Evolutionary conservation across 2,329 filamentous ascomycete species (phyloP).

Genomic region (Tolypocladium pustulatum): DNA sequence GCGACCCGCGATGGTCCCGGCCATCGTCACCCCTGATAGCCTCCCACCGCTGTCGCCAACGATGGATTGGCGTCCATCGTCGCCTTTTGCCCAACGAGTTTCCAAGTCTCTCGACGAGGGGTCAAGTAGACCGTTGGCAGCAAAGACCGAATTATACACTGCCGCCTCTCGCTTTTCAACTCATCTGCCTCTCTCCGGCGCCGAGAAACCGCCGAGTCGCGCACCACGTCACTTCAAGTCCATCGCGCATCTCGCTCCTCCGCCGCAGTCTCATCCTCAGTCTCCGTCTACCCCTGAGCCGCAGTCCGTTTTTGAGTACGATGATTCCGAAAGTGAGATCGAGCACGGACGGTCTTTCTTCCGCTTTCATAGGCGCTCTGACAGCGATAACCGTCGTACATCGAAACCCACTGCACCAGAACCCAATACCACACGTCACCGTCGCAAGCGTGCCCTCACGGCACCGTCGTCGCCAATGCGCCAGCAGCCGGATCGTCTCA

Average conservation of each 20-base stretch:
- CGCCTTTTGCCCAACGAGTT: conserved; percentile 1
- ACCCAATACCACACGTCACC: neutral
- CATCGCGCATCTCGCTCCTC: conserved; percentile 9
- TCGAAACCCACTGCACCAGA: conserved; percentile 1
- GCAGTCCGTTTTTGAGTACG: conserved; percentile 37
- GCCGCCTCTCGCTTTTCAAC: conserved; percentile 12
- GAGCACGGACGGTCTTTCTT: conserved; percentile 27
- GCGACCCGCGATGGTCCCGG: neutral
- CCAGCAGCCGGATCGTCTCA: neutral
- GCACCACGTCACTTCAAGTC: conserved; percentile 17
- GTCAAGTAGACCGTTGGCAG: neutral
- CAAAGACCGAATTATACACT: conserved; percentile 8
- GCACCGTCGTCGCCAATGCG: conserved; percentile 11
- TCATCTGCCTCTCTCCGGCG: conserved; percentile 8
- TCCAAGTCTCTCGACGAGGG: neutral
- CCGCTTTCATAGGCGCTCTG: conserved; percentile 29
- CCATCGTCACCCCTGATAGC: neutral
- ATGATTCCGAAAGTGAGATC: conserved; percentile 34
- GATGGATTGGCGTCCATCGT: neutral
- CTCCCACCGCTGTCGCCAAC: neutral
- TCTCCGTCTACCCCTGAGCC: conserved; percentile 15
- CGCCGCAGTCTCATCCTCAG: conserved; percentile 11
- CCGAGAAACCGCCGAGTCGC: conserved; percentile 8
- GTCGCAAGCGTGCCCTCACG: conserved; percentile 10
- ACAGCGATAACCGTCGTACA: conserved; percentile 18